These are phyloP conservation scores for Talaromyces sp. DNA, from an alignment of 2,329 filamentous ascomycete genomes.

Conservation along the genomic window DNA sequence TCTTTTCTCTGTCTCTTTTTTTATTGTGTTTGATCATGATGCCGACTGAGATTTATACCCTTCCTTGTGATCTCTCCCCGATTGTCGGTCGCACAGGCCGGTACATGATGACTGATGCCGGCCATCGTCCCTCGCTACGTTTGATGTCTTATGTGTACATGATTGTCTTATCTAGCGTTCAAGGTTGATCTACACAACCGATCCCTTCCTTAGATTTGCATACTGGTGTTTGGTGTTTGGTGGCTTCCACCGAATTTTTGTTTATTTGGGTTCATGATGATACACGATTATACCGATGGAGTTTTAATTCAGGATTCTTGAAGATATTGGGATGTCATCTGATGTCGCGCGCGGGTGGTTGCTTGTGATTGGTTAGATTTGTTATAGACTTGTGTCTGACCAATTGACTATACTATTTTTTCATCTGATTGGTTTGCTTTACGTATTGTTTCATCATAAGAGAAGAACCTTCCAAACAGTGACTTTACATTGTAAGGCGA, in stretches of 20 bases:
- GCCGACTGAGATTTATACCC: background rate
- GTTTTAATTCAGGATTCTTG: background rate
- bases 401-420: background rate
- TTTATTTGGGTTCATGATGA: background rate
- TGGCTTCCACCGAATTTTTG: background rate
- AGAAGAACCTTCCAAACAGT: background rate
- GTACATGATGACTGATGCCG: background rate
- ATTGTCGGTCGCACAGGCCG: slow-evolving; percentile 1
- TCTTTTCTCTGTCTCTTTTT: background rate
- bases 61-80: background rate
- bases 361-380: background rate
- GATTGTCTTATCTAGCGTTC: slow-evolving; percentile 3
- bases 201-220: slow-evolving; percentile 7
- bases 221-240: slow-evolving; percentile 13
- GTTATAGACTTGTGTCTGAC: background rate
- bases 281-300: background rate
- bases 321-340: background rate
- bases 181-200: background rate
- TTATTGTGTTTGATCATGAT: background rate
- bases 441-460: background rate
- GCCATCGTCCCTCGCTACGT: slow-evolving; percentile 1
- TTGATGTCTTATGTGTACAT: background rate
- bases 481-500: background rate
- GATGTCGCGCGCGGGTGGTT: background rate
- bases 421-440: background rate